Percentiles rank a stretch among this genome's conserved stretches.
These are phyloP conservation scores for Gracilaria vermiculophylla DNA, from an alignment of 23 red algal genomes.

Conservation along the genomic window DNA sequence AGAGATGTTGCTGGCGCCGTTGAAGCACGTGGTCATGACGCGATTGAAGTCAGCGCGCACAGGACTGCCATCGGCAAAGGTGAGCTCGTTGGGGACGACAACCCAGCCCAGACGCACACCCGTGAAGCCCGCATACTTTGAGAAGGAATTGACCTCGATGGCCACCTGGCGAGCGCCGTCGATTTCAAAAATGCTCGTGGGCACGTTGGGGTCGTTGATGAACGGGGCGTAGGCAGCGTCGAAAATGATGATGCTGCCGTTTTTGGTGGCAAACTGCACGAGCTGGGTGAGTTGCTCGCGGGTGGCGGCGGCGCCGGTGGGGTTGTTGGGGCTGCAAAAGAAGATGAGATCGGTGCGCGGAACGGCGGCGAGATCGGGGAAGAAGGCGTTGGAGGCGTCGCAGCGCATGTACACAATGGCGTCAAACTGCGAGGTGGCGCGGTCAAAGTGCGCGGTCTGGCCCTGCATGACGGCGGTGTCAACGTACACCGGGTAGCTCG, in stretches of 20 bases:
- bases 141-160: constrained; percentile 95
- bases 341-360: constrained; percentile 98
- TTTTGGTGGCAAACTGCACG: constrained; percentile 86
- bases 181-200: constrained; percentile 93
- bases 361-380: constrained; percentile 82
- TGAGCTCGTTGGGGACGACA: constrained; percentile 84
- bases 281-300: constrained; percentile 76
- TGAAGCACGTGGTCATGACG: constrained; percentile 97
- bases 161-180: constrained; percentile 77
- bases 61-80: constrained; percentile 86
- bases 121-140: constrained; percentile 99
- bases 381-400: constrained; percentile 91
- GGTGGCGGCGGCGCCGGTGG: constrained; percentile 94
- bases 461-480: constrained; percentile 95
- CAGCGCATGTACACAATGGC: constrained; percentile 96
- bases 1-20: constrained; percentile 94
- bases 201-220: constrained; percentile 75
- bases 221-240: constrained; percentile 99
- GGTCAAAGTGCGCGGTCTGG: constrained; percentile 75
- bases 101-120: constrained; percentile 98
- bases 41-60: constrained; percentile 94
- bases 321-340: constrained; percentile 99
- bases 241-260: constrained; percentile 96
- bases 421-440: constrained; percentile 68
- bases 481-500: constrained; percentile 97